Evolutionary conservation across 2,329 filamentous ascomycete genomes (phyloP).

Genomic region (Hypomyces perniciosus): DNA sequence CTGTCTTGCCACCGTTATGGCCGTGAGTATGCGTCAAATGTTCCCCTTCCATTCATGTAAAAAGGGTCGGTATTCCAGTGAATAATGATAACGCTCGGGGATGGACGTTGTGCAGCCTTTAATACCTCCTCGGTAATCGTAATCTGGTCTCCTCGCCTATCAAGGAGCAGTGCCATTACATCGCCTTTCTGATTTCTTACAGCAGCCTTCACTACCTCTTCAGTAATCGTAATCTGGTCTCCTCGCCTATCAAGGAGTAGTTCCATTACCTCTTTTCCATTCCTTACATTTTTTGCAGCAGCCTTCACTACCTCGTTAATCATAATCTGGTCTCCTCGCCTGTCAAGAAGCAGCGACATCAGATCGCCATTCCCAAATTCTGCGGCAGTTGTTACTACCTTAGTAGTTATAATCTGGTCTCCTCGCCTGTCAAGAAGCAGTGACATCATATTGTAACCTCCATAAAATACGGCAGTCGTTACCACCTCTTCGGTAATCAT

Average conservation of each 20-base stretch:
- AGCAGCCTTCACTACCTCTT: slow-evolving; percentile 12
- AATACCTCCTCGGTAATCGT: not conserved
- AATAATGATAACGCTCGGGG: too few species aligned
- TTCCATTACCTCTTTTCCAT: slow-evolving; percentile 8
- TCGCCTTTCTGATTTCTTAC: slow-evolving; percentile 7
- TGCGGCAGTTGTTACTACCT: slow-evolving; percentile 6
- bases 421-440: slow-evolving; percentile 9
- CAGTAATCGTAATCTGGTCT: slow-evolving; percentile 12
- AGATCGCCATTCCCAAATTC: slow-evolving; percentile 7
- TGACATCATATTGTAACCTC: slow-evolving; percentile 6
- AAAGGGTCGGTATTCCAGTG: too few species aligned
- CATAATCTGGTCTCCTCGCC: slow-evolving; percentile 8
- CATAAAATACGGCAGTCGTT: slow-evolving; percentile 7
- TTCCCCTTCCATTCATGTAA: too few species aligned
- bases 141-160: not conserved
- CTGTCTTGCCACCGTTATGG: too few species aligned
- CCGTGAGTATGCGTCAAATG: too few species aligned
- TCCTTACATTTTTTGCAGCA: slow-evolving; percentile 6
- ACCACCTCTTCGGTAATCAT: slow-evolving; percentile 9
- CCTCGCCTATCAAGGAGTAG: slow-evolving; percentile 12
- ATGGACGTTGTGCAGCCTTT: too few species aligned
- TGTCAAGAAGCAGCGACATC: slow-evolving; percentile 12
- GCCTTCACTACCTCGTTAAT: slow-evolving; percentile 11
- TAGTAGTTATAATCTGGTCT: slow-evolving; percentile 9
- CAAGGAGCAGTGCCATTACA: slow-evolving; percentile 7